These are phyloP conservation scores for Ceratobasidium sp. DNA, from an alignment of 1,284 basidiomycete genomes.

Conservation along the genomic window DNA sequence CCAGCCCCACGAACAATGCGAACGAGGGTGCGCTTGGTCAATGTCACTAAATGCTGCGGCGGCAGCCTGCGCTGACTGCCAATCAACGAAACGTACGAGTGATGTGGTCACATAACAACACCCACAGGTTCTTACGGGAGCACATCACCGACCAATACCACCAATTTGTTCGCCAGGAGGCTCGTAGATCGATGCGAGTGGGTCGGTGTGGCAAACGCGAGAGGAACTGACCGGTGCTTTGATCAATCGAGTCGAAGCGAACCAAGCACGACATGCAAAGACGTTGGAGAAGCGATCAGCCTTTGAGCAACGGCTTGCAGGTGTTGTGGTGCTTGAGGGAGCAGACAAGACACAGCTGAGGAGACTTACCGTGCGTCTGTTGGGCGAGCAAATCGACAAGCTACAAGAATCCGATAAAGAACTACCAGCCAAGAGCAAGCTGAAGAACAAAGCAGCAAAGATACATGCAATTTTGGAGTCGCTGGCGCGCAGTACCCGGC, in stretches of 20 bases:
- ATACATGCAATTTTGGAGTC: not conserved
- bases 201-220: not conserved
- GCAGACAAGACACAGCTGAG: not conserved
- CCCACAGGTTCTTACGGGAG: not conserved
- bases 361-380: not conserved
- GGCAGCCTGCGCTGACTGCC: slow-evolving; percentile 1
- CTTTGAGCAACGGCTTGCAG: not conserved
- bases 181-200: slow-evolving; percentile 1
- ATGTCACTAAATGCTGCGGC: slow-evolving; percentile 34
- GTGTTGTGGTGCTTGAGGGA: not conserved
- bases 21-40: slow-evolving; percentile 35
- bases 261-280: not conserved
- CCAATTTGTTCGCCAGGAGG: not conserved
- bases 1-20: slow-evolving; percentile 29
- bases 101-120: slow-evolving; percentile 19
- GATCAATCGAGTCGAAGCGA: not conserved
- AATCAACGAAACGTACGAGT: slow-evolving; percentile 31
- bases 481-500: too few relatives aligned
- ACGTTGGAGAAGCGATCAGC: not conserved
- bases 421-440: slow-evolving; percentile 2
- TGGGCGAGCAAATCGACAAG: slow-evolving; percentile 25
- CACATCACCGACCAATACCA: not conserved
- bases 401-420: not conserved
- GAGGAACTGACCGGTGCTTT: not conserved
- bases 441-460: slow-evolving; percentile 6